phyloP scores from a whole-genome alignment of 306 rosid genomes.

The Luffa acutangula region DNA sequence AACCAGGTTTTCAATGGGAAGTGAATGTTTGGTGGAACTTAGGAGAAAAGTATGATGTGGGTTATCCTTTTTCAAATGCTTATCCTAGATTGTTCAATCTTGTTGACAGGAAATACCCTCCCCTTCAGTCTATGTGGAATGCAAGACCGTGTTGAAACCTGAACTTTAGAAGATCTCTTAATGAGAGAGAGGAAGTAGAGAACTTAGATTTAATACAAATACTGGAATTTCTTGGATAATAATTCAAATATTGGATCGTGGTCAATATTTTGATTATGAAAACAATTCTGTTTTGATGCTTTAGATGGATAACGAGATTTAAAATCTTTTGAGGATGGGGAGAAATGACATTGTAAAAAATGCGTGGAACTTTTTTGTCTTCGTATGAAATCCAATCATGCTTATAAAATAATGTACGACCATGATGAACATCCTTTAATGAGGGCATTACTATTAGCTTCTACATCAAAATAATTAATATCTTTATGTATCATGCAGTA shows the following conservation, averaged over 20 bases:
- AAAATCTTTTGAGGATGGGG: neutral
- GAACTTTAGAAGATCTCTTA: neutral
- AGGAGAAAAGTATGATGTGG: neutral
- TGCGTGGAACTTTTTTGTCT: neutral
- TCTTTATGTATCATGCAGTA: constrained; percentile 38
- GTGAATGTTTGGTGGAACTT: neutral
- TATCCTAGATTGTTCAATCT: neutral
- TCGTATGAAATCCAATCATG: neutral
- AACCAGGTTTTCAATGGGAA: neutral
- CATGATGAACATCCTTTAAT: neutral
- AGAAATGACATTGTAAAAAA: neutral
- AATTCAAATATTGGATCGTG: neutral
- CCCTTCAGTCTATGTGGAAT: neutral
- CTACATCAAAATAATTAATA: neutral
- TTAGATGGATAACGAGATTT: neutral
- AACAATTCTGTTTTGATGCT: neutral
- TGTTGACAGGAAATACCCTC: neutral
- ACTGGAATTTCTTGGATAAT: neutral
- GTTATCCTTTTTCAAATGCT: neutral
- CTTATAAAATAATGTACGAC: neutral
- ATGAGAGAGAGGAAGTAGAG: neutral
- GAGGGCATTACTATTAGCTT: neutral
- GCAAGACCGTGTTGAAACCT: neutral
- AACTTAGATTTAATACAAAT: neutral
- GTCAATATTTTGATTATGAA: neutral